Conservation (phyloP, 768 basidiomycete species). For the Mycena alexandri region DNA sequence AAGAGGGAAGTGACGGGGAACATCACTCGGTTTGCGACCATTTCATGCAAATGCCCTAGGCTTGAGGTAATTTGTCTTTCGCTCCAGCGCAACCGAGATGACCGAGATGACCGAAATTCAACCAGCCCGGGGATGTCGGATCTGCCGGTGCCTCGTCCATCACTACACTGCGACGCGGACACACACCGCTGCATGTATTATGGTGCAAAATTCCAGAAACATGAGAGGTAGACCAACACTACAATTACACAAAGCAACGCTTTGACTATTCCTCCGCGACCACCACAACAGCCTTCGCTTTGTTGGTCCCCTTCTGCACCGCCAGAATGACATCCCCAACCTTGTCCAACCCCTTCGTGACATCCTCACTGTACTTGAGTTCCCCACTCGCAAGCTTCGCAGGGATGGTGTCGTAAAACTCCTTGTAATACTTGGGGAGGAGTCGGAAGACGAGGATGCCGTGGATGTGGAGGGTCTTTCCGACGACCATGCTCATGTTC, state of each 20-base stretch:
- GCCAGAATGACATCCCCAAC: slow-evolving; percentile 49
- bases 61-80: too few relatives aligned
- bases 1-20: too few relatives aligned
- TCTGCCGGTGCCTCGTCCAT: too few relatives aligned
- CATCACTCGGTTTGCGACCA: too few relatives aligned
- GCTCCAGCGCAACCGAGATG: too few relatives aligned
- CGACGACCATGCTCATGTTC: slow-evolving; percentile 56
- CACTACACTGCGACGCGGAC: too few relatives aligned
- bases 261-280: slow-evolving; percentile 28
- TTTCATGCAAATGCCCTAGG: too few relatives aligned
- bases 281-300: slow-evolving; percentile 38
- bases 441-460: slow-evolving; percentile 55
- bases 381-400: slow-evolving; percentile 57
- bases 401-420: slow-evolving; percentile 59
- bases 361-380: slow-evolving; percentile 61
- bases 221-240: too few relatives aligned
- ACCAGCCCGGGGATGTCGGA: not conserved
- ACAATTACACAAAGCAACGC: too few relatives aligned
- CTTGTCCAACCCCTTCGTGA: slow-evolving; percentile 57
- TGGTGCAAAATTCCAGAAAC: too few relatives aligned
- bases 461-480: slow-evolving; percentile 55
- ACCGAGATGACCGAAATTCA: too few relatives aligned
- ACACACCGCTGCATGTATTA: too few relatives aligned
- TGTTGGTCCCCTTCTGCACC: slow-evolving; percentile 46
- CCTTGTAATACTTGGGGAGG: slow-evolving; percentile 50